A percentile compares a stretch with the other conserved stretches of the same genome.
Conservation (phyloP, 768 basidiomycete species). For the Dacryopinax spathularia region DNA sequence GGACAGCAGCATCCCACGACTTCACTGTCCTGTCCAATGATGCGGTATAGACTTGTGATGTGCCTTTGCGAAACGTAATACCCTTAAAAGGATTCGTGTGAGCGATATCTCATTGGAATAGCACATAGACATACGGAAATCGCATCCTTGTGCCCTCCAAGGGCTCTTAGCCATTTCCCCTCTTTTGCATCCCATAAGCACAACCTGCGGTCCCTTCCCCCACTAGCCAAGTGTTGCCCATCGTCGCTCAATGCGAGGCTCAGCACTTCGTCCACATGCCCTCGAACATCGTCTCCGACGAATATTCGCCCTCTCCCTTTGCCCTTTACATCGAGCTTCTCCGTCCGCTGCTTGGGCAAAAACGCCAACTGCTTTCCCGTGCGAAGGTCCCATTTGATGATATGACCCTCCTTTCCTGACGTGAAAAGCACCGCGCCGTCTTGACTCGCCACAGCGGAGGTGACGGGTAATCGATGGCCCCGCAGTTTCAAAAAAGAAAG, state of each 20-base stretch:
- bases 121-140: conserved; percentile 43
- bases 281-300: conserved; percentile 33
- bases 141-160: conserved; percentile 61
- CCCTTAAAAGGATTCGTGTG: conserved; percentile 28
- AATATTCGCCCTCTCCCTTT: conserved; percentile 32
- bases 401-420: conserved; percentile 77
- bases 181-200: conserved; percentile 76
- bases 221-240: conserved; percentile 73
- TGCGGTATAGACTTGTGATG: conserved; percentile 57
- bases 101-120: conserved; percentile 23
- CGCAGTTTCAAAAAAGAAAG: conserved; percentile 42
- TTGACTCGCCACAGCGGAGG: conserved; percentile 64
- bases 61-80: conserved; percentile 62
- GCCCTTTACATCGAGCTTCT: conserved; percentile 44
- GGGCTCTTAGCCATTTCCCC: conserved; percentile 61
- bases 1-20: conserved; percentile 65
- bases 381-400: conserved; percentile 69
- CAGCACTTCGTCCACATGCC: conserved; percentile 79
- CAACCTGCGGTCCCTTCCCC: conserved; percentile 66
- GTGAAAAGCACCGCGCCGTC: conserved; percentile 69
- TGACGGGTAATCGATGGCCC: conserved; percentile 66
- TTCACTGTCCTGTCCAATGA: conserved; percentile 83
- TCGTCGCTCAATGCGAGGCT: conserved; percentile 73
- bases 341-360: conserved; percentile 44
- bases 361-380: conserved; percentile 45